Base-by-base conservation (phyloP, 805 yeast species). In the Hanseniaspora thailandica region DNA sequence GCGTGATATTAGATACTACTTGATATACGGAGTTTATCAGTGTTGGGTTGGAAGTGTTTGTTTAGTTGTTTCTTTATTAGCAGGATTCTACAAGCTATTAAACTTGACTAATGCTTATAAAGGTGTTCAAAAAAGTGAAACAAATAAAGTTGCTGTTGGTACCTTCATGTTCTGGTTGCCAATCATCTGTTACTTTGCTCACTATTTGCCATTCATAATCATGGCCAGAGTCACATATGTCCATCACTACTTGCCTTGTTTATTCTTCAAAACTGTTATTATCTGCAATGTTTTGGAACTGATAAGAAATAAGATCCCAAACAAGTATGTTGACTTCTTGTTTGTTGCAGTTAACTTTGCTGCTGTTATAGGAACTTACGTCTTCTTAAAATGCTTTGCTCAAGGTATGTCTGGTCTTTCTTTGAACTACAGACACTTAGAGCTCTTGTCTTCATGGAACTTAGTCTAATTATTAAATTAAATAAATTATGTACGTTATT, bases 151-250 rank as follows among this genome's bases (percentile, higher is more conserved):
- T 12, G 10, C 47, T 25, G 47, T 43, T 13, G 28, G 35, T 9
- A 31, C 13, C 10, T 71, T 78, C 69, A 84, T 85, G 38, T 96
- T 95, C 52, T 62, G 84, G 33, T 79, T 85, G 61, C 96, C 97
- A 25, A 26, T 50, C 7, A 23, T 50, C 20, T 50, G 54, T n/a
- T 50, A 50, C 22, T 83, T 89, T 71, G 63, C 86, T 40, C 97
- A 90, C 69, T 90, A 74, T 68, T 64, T 85, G 62, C 97, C 98
- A 33, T 90, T 90, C 69, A 78, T 84, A 31, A 69, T 87, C 56
- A 90, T 90, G 98, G 88, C 94, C 12, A 84, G 98, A 73, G 97
- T 93, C 55, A 88, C 95, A 2, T 90, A 93, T 66, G 93, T 90
- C 33, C 98, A 90, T 69, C 98, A 90, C 67, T 90, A 90, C 68